phyloP scores from a whole-genome alignment of 129 eudicot species.

The carrot (Daucus carota) region DNA sequence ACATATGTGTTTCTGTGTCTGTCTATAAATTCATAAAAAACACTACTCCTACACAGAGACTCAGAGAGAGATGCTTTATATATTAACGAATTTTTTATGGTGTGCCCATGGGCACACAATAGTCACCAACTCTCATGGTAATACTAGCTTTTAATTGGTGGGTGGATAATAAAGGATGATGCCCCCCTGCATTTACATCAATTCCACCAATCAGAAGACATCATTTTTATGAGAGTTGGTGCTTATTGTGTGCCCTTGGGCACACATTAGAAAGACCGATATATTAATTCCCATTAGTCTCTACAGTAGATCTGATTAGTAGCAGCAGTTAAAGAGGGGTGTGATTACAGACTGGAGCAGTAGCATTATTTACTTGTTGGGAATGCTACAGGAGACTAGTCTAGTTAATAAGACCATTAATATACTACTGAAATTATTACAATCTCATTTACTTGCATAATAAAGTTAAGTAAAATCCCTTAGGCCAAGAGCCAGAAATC shows the following conservation, averaged over 20 bases:
- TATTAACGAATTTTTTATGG: no score
- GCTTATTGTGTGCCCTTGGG: no score
- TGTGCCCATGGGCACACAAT: no score
- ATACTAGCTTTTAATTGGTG: no score
- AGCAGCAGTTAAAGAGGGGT: constrained; percentile 9
- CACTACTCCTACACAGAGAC: no score
- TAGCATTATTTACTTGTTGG: not conserved
- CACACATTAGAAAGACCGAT: no score
- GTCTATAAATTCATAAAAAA: not conserved
- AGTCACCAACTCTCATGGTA: no score
- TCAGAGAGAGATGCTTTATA: not conserved
- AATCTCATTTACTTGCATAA: not conserved
- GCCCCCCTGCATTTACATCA: no score
- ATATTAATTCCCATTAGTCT: constrained; percentile 3
- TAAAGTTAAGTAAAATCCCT: not conserved
- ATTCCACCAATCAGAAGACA: no score
- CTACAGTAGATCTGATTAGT: constrained; percentile 19
- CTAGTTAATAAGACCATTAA: not conserved
- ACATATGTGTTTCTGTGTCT: not conserved
- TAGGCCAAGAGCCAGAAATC: constrained; percentile 94
- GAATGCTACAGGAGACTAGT: constrained; percentile 1
- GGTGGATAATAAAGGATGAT: no score
- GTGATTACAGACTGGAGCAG: constrained; percentile 10
- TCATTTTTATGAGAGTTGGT: no score
- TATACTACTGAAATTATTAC: not conserved